These are phyloP conservation scores for Colletotrichum ledebouriae DNA, from an alignment of 2,329 filamentous ascomycete genomes.

Conservation along the genomic window DNA sequence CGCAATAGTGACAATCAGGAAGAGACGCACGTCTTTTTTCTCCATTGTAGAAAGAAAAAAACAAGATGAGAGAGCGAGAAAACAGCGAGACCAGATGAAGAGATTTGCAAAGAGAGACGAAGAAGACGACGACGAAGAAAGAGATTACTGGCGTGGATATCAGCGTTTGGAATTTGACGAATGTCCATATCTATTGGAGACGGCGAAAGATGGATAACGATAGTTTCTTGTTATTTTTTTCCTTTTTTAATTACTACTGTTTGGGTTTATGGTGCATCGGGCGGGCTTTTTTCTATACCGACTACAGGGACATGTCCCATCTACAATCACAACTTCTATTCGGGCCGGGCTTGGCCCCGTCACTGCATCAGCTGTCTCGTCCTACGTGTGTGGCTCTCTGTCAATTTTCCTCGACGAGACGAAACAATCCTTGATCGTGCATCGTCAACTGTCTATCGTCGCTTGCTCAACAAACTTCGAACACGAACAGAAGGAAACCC, in stretches of 20 bases:
- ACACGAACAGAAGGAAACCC: no score
- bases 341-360: neutral
- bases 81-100: neutral
- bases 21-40: neutral
- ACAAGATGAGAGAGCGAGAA: slow-evolving; percentile 13
- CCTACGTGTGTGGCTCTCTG: no score
- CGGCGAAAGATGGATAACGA: slow-evolving; percentile 31
- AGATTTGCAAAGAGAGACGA: neutral
- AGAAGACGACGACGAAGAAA: slow-evolving; percentile 13
- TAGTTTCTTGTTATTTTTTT: neutral
- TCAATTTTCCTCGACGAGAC: no score
- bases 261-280: slow-evolving; percentile 30
- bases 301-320: slow-evolving; percentile 29
- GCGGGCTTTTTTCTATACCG: slow-evolving; percentile 25
- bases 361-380: neutral
- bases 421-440: no score
- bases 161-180: slow-evolving; percentile 37
- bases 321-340: slow-evolving; percentile 21
- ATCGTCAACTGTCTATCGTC: no score
- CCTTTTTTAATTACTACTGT: neutral
- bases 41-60: slow-evolving; percentile 2
- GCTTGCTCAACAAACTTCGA: no score
- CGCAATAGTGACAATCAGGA: slow-evolving; percentile 13
- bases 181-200: neutral
- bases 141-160: slow-evolving; percentile 33